Base-by-base conservation (phyloP, 1,284 basidiomycete genomes). In the Fistulinella staudtii region DNA sequence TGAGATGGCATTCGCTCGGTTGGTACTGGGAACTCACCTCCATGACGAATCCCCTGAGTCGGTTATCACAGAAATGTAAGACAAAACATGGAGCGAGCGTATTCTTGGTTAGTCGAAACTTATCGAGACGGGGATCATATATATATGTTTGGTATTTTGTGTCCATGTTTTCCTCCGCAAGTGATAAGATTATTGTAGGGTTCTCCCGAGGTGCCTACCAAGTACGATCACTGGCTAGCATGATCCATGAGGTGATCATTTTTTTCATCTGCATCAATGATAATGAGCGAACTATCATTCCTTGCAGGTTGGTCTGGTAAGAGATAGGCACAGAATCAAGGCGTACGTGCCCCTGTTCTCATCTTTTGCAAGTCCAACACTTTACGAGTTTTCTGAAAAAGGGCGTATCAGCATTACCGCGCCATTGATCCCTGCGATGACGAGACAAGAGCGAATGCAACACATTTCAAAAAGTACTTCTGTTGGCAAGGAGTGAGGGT, bases 151-250 rank as follows among this genome's bases (percentile, higher is more conserved):
- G 70, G 70, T 71, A 0, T 42, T 31, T 21, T 13, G 9, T 6
- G 33, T 36, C 27, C 10, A 1, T 15, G 1, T 6, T 48, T 66
- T 56, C 59, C 3, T 68, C 65, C 44, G 17, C 20, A 22, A 27
- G 9, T 66, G 57, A 14, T 55, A 63, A 34, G 67, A 66, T 25
- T 60, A 61, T 15, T 27, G 6, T 5, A 72, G 71, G 71, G 1
- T 72, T 70, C 43, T 73, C 70, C 33, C 57, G 69, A 23, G 71
- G 70, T 2, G 70, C 66, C 8, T 72, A 67, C 50, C 69, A 71
- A 59, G 69, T 64, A 7, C 62, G 70, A 7, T 54, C 45, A 1
- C 47, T 73, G 3, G 67, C 70, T 0, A 63, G 53, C 1, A 66
- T 72, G 67, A 67, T 72, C n/a, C 49, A 66, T 4, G 61, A 55